Conservation (phyloP, 1,139 yeast genomes). For the Yamadazyma membranifaciens region DNA sequence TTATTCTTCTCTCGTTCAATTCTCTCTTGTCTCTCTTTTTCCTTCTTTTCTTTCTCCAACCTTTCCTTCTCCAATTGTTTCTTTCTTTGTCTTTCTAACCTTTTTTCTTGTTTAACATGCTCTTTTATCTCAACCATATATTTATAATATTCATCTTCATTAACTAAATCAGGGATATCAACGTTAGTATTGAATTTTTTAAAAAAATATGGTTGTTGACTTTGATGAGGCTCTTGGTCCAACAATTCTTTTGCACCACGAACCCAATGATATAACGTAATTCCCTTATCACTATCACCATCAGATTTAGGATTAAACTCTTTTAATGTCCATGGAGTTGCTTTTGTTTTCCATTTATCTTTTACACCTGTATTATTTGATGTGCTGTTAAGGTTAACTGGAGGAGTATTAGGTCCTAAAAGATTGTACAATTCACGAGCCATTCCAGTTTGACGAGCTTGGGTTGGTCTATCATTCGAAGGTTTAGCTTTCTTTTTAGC, state of each 20-base stretch:
- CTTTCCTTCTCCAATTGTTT: constrained; percentile 14
- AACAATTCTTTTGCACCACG: constrained; percentile 63
- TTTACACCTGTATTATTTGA: constrained; percentile 49
- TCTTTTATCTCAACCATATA: constrained; percentile 40
- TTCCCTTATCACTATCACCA: constrained; percentile 33
- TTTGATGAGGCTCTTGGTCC: constrained; percentile 22
- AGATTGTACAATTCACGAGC: constrained; percentile 86
- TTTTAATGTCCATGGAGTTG: constrained; percentile 79
- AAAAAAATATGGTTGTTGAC: constrained; percentile 61
- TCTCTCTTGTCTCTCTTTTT: constrained; percentile 10
- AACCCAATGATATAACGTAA: constrained; percentile 78
- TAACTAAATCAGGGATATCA: constrained; percentile 67
- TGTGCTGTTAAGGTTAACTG: constrained; percentile 59
- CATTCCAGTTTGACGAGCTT: constrained; percentile 65
- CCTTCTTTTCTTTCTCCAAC: constrained; percentile 8
- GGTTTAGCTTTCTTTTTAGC: constrained; percentile 39
- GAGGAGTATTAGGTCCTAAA: constrained; percentile 91
- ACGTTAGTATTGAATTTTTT: constrained; percentile 72
- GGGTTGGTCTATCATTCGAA: constrained; percentile 25
- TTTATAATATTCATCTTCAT: constrained; percentile 59
- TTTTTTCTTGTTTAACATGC: constrained; percentile 19
- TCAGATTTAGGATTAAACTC: constrained; percentile 58
- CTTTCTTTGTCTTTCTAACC: constrained; percentile 15
- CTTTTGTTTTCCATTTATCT: constrained; percentile 64
- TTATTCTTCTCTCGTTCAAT: constrained; percentile 7